Evolutionary conservation across 2,329 filamentous ascomycete genomes (phyloP).

Genomic region (Coniosporium tulheliwenetii): DNA sequence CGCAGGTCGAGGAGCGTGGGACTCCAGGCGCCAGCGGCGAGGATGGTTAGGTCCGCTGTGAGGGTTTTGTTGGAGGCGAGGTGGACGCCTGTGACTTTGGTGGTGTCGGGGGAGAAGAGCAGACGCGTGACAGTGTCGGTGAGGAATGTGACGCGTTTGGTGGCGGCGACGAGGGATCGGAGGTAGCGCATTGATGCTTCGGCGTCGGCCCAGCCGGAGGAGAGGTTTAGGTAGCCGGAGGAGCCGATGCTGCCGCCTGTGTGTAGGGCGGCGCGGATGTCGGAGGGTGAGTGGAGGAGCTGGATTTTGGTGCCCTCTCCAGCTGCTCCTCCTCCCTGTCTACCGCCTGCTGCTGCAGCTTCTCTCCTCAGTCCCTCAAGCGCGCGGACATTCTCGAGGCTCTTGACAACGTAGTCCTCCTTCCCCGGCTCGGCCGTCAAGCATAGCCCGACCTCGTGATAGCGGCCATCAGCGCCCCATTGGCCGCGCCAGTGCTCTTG

Average conservation of each 20-base stretch:
- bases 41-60: conserved; percentile 55
- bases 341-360: conserved; percentile 20
- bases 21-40: conserved; percentile 83
- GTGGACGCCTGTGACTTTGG: conserved; percentile 40
- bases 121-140: conserved; percentile 32
- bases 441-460: conserved; percentile 53
- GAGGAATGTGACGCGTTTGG: conserved; percentile 35
- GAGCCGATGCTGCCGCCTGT: conserved; percentile 35
- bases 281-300: conserved; percentile 18
- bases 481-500: conserved; percentile 53
- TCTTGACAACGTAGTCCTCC: conserved; percentile 43
- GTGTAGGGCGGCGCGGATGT: conserved; percentile 23
- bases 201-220: conserved; percentile 70
- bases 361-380: background rate
- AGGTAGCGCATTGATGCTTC: conserved; percentile 53
- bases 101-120: conserved; percentile 16
- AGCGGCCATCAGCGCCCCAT: conserved; percentile 48
- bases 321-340: conserved; percentile 20
- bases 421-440: conserved; percentile 39
- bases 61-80: conserved; percentile 35
- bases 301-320: conserved; percentile 17
- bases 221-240: conserved; percentile 58
- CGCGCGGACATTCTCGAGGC: conserved; percentile 43
- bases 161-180: conserved; percentile 35
- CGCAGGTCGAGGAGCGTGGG: conserved; percentile 60